A percentile compares a stretch with the other conserved stretches of the same genome.
These are phyloP conservation scores for Magnaporthiopsis incrustans DNA, from an alignment of 2,329 filamentous ascomycete genomes.

Conservation along the genomic window DNA sequence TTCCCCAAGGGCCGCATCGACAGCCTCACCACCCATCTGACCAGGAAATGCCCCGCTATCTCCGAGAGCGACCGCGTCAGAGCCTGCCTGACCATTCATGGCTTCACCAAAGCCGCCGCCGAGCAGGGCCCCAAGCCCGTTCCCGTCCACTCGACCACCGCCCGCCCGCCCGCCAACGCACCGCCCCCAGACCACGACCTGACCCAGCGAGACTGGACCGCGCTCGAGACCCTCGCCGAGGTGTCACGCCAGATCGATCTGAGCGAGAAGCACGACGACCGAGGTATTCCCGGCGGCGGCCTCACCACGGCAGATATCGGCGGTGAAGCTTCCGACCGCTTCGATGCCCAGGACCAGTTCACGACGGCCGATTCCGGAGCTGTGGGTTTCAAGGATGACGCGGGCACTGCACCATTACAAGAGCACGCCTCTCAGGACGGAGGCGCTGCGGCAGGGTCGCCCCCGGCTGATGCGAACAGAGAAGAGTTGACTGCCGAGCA, in stretches of 20 bases:
- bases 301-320: slow-evolving; percentile 27
- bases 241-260: slow-evolving; percentile 74
- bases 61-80: slow-evolving; percentile 67
- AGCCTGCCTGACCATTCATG: slow-evolving; percentile 64
- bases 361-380: slow-evolving; percentile 20
- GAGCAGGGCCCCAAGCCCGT: slow-evolving; percentile 19
- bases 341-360: slow-evolving; percentile 52
- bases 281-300: slow-evolving; percentile 35
- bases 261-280: slow-evolving; percentile 49
- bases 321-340: slow-evolving; percentile 28
- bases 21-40: slow-evolving; percentile 70
- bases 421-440: background rate
- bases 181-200: slow-evolving; percentile 23
- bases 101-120: slow-evolving; percentile 46
- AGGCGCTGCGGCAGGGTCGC: background rate
- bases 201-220: slow-evolving; percentile 57
- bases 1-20: slow-evolving; percentile 88
- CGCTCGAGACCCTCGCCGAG: slow-evolving; percentile 79
- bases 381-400: slow-evolving; percentile 4
- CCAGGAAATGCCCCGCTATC: slow-evolving; percentile 79
- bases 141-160: slow-evolving; percentile 4
- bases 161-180: slow-evolving; percentile 16
- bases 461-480: slow-evolving; percentile 1
- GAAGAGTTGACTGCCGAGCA: slow-evolving; percentile 38
- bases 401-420: background rate